Evolutionary conservation across 768 basidiomycete genomes (phyloP), one percentile per base, ranked within the genome.

Genomic region (Candolleomyces efflorescens): DNA sequence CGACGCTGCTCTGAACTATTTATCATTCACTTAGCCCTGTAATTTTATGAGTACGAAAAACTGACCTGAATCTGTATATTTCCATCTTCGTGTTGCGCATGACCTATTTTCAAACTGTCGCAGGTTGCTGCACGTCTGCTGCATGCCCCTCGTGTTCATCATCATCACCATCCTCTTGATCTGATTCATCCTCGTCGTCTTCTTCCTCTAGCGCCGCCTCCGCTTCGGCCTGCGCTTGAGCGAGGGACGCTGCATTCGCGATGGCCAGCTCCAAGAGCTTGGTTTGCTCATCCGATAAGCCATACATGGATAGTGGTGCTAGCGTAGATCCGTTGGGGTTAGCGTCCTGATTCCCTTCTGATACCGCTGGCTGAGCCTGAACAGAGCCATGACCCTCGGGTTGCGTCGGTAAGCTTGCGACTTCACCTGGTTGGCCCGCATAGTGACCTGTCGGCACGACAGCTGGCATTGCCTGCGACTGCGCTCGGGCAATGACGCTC

Each of bases 191-290:
- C 10, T 86, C 84, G 38, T 86, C 84, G 38, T 82, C 84, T 59
- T 87, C 83, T 64, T 89, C 88, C 66, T 89, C 89, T 54, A 87
- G 66, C 0, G 86, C 86, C 3, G 88, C 87, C 62, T 90, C 87
- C 0, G 88, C 89, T 61, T 90, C 89, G 0, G 89, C 89, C 63
- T 89, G 87, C 18, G 87, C 85, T 62, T 89, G 87, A 0, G 89
- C 89, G 32, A 86, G 86, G 37, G 81, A 81, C 10, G 89, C 85
- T 1, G 89, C 89, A 63, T 78, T 87, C 24, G 86, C 84, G 50
- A 91, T 89, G 0, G 89, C 89, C 60, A 84, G 79, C 66, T 90
- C 87, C 15, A 91, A 73, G 60, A 87, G 68, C 58, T 77, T 80
- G 3, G 86, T 78, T 68, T 90, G 89, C 61, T 89, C 87, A 50